Conservation (phyloP, 2,329 filamentous ascomycete genomes). For the Alternaria viburni region DNA sequence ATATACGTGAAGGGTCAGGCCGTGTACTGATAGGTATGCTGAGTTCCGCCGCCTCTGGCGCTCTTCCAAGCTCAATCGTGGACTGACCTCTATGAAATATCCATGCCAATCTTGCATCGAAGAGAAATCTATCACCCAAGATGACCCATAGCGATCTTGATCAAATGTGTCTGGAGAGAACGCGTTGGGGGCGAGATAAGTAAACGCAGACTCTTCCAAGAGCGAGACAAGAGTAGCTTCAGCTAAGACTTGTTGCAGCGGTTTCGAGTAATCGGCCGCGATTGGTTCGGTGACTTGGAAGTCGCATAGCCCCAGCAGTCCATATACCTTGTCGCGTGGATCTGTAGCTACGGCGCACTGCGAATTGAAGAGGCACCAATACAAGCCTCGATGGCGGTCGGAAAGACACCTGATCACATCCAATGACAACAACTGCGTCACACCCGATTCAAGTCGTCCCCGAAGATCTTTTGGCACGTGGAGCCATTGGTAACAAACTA, state of each 20-base stretch:
- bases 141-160: no score
- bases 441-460: no score
- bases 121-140: no score
- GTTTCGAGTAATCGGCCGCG: background rate
- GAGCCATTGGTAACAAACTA: no score
- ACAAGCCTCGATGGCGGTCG: background rate
- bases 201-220: background rate
- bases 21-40: background rate
- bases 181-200: background rate
- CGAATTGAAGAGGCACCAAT: background rate
- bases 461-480: no score
- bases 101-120: no score
- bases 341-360: background rate
- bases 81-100: no score
- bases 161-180: no score
- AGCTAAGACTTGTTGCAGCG: background rate
- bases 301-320: background rate
- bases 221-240: background rate
- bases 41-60: background rate
- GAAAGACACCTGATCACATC: no score
- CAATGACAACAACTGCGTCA: no score
- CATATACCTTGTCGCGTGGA: background rate
- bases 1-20: no score
- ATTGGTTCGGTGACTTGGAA: background rate
- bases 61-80: background rate